These are phyloP conservation scores for Leptographium radiaticola DNA, from an alignment of 2,329 filamentous ascomycete genomes.

Conservation along the genomic window DNA sequence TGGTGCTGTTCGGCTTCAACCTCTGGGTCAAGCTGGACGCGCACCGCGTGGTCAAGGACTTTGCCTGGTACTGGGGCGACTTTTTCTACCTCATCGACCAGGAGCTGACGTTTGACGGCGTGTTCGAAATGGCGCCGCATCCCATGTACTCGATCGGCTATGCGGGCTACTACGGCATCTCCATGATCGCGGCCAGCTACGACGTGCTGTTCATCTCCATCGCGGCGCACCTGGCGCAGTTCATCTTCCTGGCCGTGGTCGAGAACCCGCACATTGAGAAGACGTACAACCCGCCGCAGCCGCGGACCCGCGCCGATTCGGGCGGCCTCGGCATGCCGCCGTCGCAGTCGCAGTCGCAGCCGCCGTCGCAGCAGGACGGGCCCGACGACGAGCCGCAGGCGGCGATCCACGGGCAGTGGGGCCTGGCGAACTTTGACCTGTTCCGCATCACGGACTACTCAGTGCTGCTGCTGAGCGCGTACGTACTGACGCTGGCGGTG, in stretches of 20 bases:
- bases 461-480: slow-evolving; percentile 61
- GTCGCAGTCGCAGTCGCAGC: slow-evolving; percentile 4
- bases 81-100: slow-evolving; percentile 99
- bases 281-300: slow-evolving; percentile 83
- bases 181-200: slow-evolving; percentile 95
- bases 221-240: slow-evolving; percentile 83
- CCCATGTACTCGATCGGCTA: slow-evolving; percentile 99
- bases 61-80: slow-evolving; percentile 99
- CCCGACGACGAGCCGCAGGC: slow-evolving; percentile 33
- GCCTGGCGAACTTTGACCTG: slow-evolving; percentile 71
- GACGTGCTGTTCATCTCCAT: slow-evolving; percentile 96
- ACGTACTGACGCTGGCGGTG: slow-evolving; percentile 60
- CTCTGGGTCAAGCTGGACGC: slow-evolving; percentile 98
- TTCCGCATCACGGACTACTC: slow-evolving; percentile 78
- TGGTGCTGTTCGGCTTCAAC: slow-evolving; percentile 79
- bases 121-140: slow-evolving; percentile 97
- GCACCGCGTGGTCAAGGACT: slow-evolving; percentile 95
- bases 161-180: slow-evolving; percentile 95
- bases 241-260: slow-evolving; percentile 79
- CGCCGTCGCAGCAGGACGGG: slow-evolving; percentile 1
- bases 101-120: slow-evolving; percentile 92
- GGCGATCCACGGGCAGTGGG: slow-evolving; percentile 72
- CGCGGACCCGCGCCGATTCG: slow-evolving; percentile 30
- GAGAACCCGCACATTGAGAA: slow-evolving; percentile 98
- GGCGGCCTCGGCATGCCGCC: slow-evolving; percentile 8